Base-by-base conservation (phyloP, 768 basidiomycete genomes). In the Pholiota molesta region DNA sequence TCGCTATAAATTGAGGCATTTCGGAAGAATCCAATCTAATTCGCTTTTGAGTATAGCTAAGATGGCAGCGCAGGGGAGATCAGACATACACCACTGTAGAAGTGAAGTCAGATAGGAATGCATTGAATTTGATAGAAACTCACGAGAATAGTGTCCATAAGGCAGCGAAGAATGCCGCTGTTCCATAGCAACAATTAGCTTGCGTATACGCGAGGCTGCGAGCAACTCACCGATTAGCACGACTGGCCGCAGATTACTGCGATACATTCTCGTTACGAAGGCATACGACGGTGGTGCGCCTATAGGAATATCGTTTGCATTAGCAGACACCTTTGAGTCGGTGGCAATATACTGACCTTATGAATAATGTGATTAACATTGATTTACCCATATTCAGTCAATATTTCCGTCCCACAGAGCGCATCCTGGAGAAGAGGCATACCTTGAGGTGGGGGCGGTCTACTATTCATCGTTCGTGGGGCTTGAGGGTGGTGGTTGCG, bases 71-170 rank as follows among this genome's bases (percentile, higher is more conserved):
- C 14, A 61, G 59, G 31, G 33, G 60, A 59, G 37, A 55, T 62
- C 13, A 53, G 37, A 63, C 78, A 57, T 72, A 79, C 77, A 40
- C 69, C 72, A 55, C 78, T 79, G 65, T 17, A 68, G 52, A 60
- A 37, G 16, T 1, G 17, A 39, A 33, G 33, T 61, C 7, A 57
- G 47, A 21, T 33, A 55, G 29, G 26, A 8, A 56, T 14, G 21
- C 10, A 52, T 5, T 16, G 39, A 21, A 35, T 19, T 14, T 1
- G 39, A 19, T 40, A 47, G 52, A 31, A 35, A 14, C 90, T 74
- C 71, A 92, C 91, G 83, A 83, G 62, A 85, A 73, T 9, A 92
- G 73, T 23, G 83, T 68, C 87, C 89, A 92, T 16, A 91, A 59
- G 6, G 81, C 84, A 23, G 76, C 78, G 23, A 88, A 33, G 47